Evolutionary conservation across 2,329 filamentous ascomycete genomes (phyloP), one percentile per base, ranked within the genome.

Genomic region (Stachybotrys echinatus): DNA sequence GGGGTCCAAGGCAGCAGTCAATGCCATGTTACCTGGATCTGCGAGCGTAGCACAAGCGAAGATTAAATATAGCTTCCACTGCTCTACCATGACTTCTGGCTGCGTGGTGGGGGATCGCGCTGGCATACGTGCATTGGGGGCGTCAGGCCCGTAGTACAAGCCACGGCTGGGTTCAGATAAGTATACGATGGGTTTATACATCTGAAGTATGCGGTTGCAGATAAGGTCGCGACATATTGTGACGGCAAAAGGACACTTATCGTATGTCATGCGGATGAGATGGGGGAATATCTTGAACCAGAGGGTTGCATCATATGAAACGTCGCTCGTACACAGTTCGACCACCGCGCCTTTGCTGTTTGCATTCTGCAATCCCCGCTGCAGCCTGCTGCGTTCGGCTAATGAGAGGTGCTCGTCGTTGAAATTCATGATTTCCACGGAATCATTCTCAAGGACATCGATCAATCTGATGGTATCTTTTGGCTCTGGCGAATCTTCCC

Each of bases 271-370:
- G 12, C 90, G 84, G 50, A 99, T 88, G 27, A 99, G 78, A 61
- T 96, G 97, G 4, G 94, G 95, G 61, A 99, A 99, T 18, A 97
- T 87, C 63, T 97, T 99, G 71, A 94, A 95, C 94, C 94, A 99
- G 12, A 99, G 73, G 0, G 92, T 95, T 3, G 90, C 87, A 64
- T 99, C 94, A 61, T 97, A 96, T 1, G 91, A 90, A 22, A 94
- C 84, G 58, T 97, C 94, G 69, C 94, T 97, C 58, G 90, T 92
- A 69, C 94, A 97, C 21, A 99, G 80, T 64, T 97, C 92, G 31
- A 97, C 88, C 18, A 99, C 74, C 3, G 90, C 92, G 54, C 89
- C 92, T 59, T 92, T 86, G 43, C 85, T 85, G 58, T 90, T 89
- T 62, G 84, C 89, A 63, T 87, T 90, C 58, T 91, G 85, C 67